Base-by-base conservation (phyloP, 192 early-diverging fungal genomes). In the Backusella macrospora region DNA sequence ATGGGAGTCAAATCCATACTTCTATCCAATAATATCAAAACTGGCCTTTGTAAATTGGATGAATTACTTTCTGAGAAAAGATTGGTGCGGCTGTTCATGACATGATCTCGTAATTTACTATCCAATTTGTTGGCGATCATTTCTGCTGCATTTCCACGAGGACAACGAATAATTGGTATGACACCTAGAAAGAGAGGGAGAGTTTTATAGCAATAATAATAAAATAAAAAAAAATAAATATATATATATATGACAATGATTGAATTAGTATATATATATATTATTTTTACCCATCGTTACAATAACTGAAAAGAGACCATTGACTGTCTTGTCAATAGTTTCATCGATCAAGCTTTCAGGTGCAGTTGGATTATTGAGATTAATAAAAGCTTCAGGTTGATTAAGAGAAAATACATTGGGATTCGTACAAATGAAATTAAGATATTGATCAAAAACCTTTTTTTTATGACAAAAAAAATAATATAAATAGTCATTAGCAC, bases 361-460 rank as follows among this genome's bases (percentile, higher is more conserved):
- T 66, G 94, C 86, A 8, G 88, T 80, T 6, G 97, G 95, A 74
- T 93, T 90, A 79, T 99, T 95, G 18, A 99, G 81, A 8, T 87
- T 65, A 72, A 90, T 83, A 72, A 96, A 99, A 0, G 96, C 88
- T 65, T 91, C 78, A 2, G 85, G 82, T 72, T 98, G 86, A 71
- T 96, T 90, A 26, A 99, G 85, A 29, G 96, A 94, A 75, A 99
- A 99, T 73, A 99, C 89, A 78, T 95, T 89, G 44, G 89, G 85
- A 72, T 99, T 98, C 8, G 96, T 91, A 49, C 93, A 96, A 62
- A 96, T 80, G 77, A 93, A 99, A 81, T 98, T 94, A 59, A 99
- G 80, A 73, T 99, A 96, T 86, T 99, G 98, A 86, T 99, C 98
- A 79, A 94, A 99, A 3, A 96, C 90, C 86, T 96, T 91, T 16